Evolutionary conservation across 441 rosid genomes (phyloP), one percentile per base, ranked within the genome.

Genomic region (Eruca vesicaria): DNA sequence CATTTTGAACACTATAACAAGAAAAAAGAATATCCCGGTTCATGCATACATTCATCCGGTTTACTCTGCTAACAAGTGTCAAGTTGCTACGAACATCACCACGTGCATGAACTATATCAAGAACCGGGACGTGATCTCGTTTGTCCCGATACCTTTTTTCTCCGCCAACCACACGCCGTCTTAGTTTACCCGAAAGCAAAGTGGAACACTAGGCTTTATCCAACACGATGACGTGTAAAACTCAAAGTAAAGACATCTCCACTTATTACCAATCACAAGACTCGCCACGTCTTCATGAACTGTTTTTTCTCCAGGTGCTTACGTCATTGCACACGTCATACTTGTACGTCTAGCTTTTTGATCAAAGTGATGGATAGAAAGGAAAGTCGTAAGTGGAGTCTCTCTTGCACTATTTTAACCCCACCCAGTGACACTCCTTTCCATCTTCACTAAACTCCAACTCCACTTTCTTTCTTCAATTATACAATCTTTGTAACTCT

Each of bases 91-190:
- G 52, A 75, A 55, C 58, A 19, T 38, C 64, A 68, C 31, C 79
- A 62, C 74, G 71, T 76, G 75, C 29, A 20, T 63, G 6, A 45
- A 76, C 21, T 38, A 38, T 41, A 53, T 15, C 14, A 69, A 29
- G 79, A 63, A 76, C 66, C 75, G 28, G 52, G 75, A 69, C 75
- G 66, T 69, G 14, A 75, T 74, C 45, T 74, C 68, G 67, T 33
- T 32, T n/a, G 60, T 56, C 7, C 28, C 0, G 5, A 5, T 2
- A 23, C 43, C 20, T 60, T 67, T 66, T 10, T 9, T 6, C 5
- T 9, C 45, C n/a, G n/a, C 64, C 73, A 68, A 68, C 45, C 29
- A 14, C 56, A 61, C 50, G 74, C 60, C 59, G 79, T 69, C 66
- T 28, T 14, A 68, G n/a, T 67, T 74, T 74, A 75, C 79, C 19